Evolutionary conservation across 23 red algal species (phyloP).

Genomic region (Agarophyton chilense): DNA sequence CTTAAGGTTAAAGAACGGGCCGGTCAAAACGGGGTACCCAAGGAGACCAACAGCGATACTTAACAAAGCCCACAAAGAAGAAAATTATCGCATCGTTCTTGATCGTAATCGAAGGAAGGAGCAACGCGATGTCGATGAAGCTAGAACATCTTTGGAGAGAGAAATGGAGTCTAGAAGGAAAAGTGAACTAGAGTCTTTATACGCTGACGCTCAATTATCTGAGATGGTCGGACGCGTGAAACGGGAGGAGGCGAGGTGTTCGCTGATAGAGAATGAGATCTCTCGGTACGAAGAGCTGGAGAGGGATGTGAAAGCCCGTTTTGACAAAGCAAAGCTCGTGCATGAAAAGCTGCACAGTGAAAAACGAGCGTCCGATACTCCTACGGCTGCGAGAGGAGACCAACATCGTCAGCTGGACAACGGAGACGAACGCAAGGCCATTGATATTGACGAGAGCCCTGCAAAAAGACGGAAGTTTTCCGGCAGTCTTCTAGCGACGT

Average conservation of each 20-base stretch:
- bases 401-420: slow-evolving; percentile 18
- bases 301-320: background rate
- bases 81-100: background rate
- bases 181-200: slow-evolving; percentile 37
- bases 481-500: background rate
- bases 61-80: slow-evolving; percentile 24
- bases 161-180: slow-evolving; percentile 54
- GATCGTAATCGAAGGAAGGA: slow-evolving; percentile 45
- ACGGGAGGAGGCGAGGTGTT: background rate
- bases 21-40: slow-evolving; percentile 23
- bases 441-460: background rate
- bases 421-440: background rate
- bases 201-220: slow-evolving; percentile 36
- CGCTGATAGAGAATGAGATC: slow-evolving; percentile 30
- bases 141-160: slow-evolving; percentile 4
- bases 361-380: background rate
- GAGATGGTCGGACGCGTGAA: slow-evolving; percentile 4
- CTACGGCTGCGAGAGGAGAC: background rate
- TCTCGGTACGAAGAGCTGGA: slow-evolving; percentile 33
- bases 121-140: slow-evolving; percentile 58
- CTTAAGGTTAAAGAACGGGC: slow-evolving; percentile 38
- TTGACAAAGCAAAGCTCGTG: slow-evolving; percentile 55
- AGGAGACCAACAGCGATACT: slow-evolving; percentile 10
- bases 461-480: background rate
- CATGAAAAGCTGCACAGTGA: slow-evolving; percentile 47